Conservation (phyloP, 2,329 filamentous ascomycete genomes). For the Biscogniauxia mediterranea region DNA sequence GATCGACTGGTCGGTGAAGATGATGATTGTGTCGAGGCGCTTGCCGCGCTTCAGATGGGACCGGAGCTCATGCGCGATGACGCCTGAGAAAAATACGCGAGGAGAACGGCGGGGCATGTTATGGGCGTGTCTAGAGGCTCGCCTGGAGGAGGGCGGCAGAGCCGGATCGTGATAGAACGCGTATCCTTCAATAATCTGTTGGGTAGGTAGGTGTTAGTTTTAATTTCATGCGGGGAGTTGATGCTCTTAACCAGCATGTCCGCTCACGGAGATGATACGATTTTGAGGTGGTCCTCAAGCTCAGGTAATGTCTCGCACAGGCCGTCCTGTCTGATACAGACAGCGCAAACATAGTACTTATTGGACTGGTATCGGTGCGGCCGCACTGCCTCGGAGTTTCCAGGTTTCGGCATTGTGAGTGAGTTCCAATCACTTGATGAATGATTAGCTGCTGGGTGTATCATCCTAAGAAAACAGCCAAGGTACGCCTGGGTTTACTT, state of each 20-base stretch:
- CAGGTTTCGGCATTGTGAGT: too few species aligned
- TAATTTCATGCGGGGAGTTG: too few species aligned
- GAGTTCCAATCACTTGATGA: too few species aligned
- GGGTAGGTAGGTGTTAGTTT: not conserved
- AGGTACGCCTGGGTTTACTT: too few species aligned
- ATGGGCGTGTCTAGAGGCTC: too few species aligned
- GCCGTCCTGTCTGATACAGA: not conserved
- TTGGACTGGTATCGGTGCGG: not conserved
- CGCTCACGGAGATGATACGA: not conserved
- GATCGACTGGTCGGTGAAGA: not conserved
- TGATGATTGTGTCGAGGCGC: not conserved
- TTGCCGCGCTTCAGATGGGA: not conserved
- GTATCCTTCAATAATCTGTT: not conserved
- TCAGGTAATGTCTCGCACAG: not conserved
- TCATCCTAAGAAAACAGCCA: too few species aligned
- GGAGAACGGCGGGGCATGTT: not conserved
- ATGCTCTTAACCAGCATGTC: too few species aligned
- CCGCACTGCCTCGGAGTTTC: too few species aligned
- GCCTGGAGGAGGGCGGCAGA: too few species aligned
- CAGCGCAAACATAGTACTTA: slow-evolving; percentile 3
- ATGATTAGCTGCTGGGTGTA: too few species aligned
- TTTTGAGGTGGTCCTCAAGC: not conserved
- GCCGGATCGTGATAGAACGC: not conserved
- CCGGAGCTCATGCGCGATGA: not conserved
- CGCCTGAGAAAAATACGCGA: slow-evolving; percentile 2